Conservation (phyloP, 345 rosid genomes). For the Gossypium herbaceum region DNA sequence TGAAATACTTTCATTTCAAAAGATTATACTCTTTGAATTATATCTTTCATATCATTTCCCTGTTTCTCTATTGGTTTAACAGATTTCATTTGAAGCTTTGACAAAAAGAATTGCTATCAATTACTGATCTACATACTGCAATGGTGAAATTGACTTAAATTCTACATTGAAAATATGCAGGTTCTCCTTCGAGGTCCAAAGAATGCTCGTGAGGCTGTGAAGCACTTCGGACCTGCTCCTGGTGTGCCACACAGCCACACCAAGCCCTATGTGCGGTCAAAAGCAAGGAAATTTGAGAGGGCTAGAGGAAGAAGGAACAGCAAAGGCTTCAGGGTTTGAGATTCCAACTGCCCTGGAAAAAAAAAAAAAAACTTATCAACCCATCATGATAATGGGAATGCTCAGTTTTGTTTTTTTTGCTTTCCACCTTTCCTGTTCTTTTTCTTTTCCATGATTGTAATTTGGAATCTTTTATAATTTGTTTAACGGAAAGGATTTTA, state of each 20-base stretch:
- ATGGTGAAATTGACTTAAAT: not conserved
- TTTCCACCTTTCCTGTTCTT: not conserved
- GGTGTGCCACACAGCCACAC: conserved; percentile 81
- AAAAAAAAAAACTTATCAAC: not conserved
- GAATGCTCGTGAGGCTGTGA: conserved; percentile 70
- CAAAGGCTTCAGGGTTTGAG: conserved; percentile 62
- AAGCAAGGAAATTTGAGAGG: conserved; percentile 64
- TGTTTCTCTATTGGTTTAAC: not conserved
- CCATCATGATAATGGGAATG: not conserved
- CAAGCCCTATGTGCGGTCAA: conserved; percentile 60
- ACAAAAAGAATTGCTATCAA: not conserved
- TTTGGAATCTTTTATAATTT: conserved; percentile 3
- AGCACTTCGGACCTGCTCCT: conserved; percentile 79
- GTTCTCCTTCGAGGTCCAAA: conserved; percentile 71
- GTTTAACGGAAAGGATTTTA: not conserved
- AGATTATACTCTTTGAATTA: not conserved
- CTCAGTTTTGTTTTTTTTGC: not conserved
- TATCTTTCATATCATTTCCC: not conserved
- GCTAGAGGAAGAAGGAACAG: conserved; percentile 74
- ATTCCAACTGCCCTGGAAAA: not conserved
- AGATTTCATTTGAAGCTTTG: not conserved
- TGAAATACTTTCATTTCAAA: too few relatives aligned
- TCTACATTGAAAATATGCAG: conserved; percentile 23
- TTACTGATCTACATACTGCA: not conserved
- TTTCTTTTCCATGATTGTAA: not conserved